Evolutionary conservation across 345 rosid genomes (phyloP), one percentile per base, ranked within the genome.

Genomic region (Microcos paniculata): DNA sequence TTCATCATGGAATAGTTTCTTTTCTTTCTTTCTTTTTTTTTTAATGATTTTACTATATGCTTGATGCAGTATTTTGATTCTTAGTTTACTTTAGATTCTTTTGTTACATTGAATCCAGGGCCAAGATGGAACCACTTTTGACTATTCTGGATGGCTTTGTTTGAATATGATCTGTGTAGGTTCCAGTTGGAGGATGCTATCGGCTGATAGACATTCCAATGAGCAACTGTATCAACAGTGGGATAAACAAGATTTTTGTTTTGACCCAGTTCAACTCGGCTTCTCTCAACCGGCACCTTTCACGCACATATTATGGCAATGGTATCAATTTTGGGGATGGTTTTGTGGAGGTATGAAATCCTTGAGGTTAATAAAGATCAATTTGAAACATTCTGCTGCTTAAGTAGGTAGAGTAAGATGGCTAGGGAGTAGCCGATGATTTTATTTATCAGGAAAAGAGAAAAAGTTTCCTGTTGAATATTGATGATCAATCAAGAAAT

Each of bases 191-290:
- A 64, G 99, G 99, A 72, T 95, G 99, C 85, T 93, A 91, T 71
- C 88, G 86, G 86, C 92, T 95, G 65, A 95, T 95, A 52, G 99
- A 95, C 73, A 88, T 95, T 49, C 99, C 99, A 3, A 95, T 95
- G 99, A 95, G 99, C 85, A 95, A 95, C 80, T 90, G 97, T 86
- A 87, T 95, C 83, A 95, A 95, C 88, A 90, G 97, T 77, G 90
- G 93, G 80, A 87, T 95, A 73, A 91, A 93, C 93, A 95, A 95
- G 90, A 91, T 95, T 9, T 95, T 91, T 35, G 98, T 95, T 49
- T 72, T 95, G 74, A 95, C 99, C 61, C 99, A 95, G 80, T 95
- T 91, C 88, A 93, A 95, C 74, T 95, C 99, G 0, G 88, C 99
- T 77, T 90, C 99, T 77, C 99, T 95, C 62, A 93, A 95, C 78